Evolutionary conservation across 2,329 filamentous ascomycete species (phyloP).

Genomic region (Aspergillus hortae): DNA sequence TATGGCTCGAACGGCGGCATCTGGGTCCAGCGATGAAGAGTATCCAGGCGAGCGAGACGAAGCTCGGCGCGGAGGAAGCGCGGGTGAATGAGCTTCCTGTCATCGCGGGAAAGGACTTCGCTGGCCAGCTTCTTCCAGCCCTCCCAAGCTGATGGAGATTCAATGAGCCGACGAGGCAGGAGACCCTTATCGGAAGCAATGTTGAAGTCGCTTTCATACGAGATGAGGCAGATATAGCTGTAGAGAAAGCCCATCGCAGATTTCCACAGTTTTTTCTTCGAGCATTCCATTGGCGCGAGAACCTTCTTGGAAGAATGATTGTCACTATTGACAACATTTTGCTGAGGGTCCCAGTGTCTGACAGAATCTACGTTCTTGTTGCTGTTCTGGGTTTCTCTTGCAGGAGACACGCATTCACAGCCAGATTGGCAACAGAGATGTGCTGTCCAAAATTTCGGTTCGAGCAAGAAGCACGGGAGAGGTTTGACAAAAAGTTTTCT

Average conservation of each 20-base stretch:
- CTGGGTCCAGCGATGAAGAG: background rate
- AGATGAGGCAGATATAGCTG: background rate
- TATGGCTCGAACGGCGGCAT: background rate
- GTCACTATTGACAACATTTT: too few species aligned
- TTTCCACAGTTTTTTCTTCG: background rate
- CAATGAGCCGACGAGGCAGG: background rate
- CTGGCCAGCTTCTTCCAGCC: too few species aligned
- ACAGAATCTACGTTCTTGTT: too few species aligned
- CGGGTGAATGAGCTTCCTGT: background rate
- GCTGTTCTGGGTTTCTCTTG: too few species aligned
- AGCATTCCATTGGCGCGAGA: too few species aligned
- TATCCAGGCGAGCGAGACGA: background rate
- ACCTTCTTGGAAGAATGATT: too few species aligned
- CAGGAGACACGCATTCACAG: background rate
- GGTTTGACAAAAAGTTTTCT: conserved; percentile 25
- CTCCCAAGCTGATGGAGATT: too few species aligned
- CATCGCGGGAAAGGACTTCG: too few species aligned
- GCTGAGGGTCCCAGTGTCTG: too few species aligned
- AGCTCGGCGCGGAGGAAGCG: background rate
- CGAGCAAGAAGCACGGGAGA: conserved; percentile 22
- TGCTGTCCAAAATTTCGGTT: conserved; percentile 18
- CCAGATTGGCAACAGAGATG: background rate
- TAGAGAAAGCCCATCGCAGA: background rate
- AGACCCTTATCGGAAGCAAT: background rate
- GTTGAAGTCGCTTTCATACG: background rate